Evolutionary conservation across 768 basidiomycete genomes (phyloP).

Genomic region (Kwoniella sp.): DNA sequence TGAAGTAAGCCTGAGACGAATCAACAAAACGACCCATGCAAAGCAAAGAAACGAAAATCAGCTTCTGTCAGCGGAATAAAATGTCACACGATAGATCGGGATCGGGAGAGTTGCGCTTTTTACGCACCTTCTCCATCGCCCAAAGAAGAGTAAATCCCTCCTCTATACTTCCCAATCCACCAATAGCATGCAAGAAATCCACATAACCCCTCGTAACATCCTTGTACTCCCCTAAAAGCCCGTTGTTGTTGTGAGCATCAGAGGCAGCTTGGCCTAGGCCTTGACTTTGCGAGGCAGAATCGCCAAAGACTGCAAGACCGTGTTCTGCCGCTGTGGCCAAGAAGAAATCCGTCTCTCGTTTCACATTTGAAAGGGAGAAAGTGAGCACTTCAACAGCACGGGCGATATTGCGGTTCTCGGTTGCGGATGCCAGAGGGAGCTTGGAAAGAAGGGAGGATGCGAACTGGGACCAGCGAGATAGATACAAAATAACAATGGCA

Average conservation of each 20-base stretch:
- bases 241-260: too few species aligned
- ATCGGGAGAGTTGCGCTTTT: background rate
- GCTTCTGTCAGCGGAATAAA: too few species aligned
- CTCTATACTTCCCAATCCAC: conserved; percentile 59
- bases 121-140: conserved; percentile 73
- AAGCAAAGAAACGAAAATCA: background rate
- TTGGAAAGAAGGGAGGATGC: conserved; percentile 67
- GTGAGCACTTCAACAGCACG: conserved; percentile 62
- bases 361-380: conserved; percentile 64
- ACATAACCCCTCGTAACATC: conserved; percentile 71
- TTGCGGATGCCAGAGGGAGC: conserved; percentile 61
- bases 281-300: background rate
- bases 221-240: conserved; percentile 29
- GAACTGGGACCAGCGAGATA: conserved; percentile 55
- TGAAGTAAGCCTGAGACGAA: conserved; percentile 68
- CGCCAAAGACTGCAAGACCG: conserved; percentile 56
- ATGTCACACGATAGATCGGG: too few species aligned
- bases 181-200: conserved; percentile 68
- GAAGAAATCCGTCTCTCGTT: conserved; percentile 67
- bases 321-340: conserved; percentile 60
- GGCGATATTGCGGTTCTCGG: conserved; percentile 50
- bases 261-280: too few species aligned
- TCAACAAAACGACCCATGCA: background rate
- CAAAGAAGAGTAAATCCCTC: conserved; percentile 74
- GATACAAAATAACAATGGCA: background rate